A percentile compares a stretch with the other conserved stretches of the same genome.
phyloP scores from a whole-genome alignment of 2,329 filamentous ascomycete genomes.

The Calonectria hawksworthii region DNA sequence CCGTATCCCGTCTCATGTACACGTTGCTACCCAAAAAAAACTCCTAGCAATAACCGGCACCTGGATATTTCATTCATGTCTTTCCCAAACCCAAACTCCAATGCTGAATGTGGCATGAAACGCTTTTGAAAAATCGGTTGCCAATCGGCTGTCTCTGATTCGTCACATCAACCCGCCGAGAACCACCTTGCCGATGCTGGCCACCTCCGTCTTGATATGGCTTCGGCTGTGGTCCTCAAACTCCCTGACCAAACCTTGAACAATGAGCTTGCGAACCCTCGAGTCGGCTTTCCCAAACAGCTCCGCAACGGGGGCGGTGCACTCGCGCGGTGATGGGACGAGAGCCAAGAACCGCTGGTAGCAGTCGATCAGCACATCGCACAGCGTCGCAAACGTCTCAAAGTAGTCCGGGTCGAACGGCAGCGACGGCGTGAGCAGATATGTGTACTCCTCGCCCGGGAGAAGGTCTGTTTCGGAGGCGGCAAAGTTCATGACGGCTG shows the following conservation, averaged over 20 bases:
- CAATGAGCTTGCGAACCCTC: slow-evolving; percentile 87
- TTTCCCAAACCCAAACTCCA: slow-evolving; percentile 40
- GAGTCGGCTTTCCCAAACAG: slow-evolving; percentile 92
- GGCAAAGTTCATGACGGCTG: slow-evolving; percentile 68
- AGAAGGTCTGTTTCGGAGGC: slow-evolving; percentile 76
- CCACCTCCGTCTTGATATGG: slow-evolving; percentile 84
- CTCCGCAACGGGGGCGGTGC: slow-evolving; percentile 80
- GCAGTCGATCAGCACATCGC: slow-evolving; percentile 93
- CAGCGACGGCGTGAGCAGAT: slow-evolving; percentile 89
- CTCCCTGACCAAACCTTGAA: slow-evolving; percentile 89
- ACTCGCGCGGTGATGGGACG: slow-evolving; percentile 81
- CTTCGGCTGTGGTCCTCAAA: slow-evolving; percentile 89
- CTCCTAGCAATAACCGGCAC: slow-evolving; percentile 36
- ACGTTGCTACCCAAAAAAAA: slow-evolving; percentile 29
- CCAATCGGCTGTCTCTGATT: not conserved
- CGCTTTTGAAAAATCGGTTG: slow-evolving; percentile 16
- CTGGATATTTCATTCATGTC: slow-evolving; percentile 36
- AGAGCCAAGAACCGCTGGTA: slow-evolving; percentile 85
- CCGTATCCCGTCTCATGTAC: slow-evolving; percentile 10
- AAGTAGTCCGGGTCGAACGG: slow-evolving; percentile 98
- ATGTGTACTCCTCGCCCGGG: slow-evolving; percentile 88
- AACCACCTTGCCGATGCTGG: slow-evolving; percentile 89
- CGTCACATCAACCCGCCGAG: slow-evolving; percentile 83
- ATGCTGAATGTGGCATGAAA: slow-evolving; percentile 20
- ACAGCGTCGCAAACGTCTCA: slow-evolving; percentile 95